These are phyloP conservation scores for Pyrenochaeta sp. DNA, from an alignment of 2,329 filamentous ascomycete genomes.

Conservation along the genomic window DNA sequence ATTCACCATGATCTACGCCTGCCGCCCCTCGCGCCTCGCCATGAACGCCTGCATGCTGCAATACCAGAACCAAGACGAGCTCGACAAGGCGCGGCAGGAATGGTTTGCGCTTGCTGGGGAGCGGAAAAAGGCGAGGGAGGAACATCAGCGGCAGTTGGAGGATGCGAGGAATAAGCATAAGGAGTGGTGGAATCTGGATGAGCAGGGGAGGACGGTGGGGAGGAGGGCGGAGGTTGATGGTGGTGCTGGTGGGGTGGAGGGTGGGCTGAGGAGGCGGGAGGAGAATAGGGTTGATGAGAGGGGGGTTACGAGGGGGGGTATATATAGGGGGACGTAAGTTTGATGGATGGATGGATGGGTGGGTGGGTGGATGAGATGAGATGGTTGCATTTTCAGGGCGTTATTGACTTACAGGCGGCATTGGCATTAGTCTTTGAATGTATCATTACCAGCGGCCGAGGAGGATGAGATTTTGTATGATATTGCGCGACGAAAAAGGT, in stretches of 20 bases:
- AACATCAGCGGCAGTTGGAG: conserved; percentile 56
- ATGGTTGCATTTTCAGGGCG: conserved; percentile 22
- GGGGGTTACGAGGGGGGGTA: conserved; percentile 29
- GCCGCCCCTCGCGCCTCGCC: conserved; percentile 76
- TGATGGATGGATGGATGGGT: background rate
- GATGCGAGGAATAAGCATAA: conserved; percentile 57
- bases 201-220: conserved; percentile 43
- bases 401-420: conserved; percentile 4
- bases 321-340: conserved; percentile 19
- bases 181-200: conserved; percentile 61
- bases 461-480: conserved; percentile 12
- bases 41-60: conserved; percentile 96
- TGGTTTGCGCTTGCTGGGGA: conserved; percentile 86
- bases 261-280: conserved; percentile 14
- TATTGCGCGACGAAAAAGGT: conserved; percentile 17
- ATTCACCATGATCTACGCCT: conserved; percentile 86
- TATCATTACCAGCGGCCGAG: background rate
- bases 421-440: background rate
- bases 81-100: conserved; percentile 89
- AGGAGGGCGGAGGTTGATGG: conserved; percentile 26
- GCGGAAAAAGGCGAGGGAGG: conserved; percentile 72
- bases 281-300: conserved; percentile 29
- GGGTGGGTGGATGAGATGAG: background rate
- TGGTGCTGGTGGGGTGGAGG: conserved; percentile 5
- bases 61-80: conserved; percentile 83